Base-by-base conservation (phyloP, 805 yeast genomes). In the Zygotorulaspora florentina region DNA sequence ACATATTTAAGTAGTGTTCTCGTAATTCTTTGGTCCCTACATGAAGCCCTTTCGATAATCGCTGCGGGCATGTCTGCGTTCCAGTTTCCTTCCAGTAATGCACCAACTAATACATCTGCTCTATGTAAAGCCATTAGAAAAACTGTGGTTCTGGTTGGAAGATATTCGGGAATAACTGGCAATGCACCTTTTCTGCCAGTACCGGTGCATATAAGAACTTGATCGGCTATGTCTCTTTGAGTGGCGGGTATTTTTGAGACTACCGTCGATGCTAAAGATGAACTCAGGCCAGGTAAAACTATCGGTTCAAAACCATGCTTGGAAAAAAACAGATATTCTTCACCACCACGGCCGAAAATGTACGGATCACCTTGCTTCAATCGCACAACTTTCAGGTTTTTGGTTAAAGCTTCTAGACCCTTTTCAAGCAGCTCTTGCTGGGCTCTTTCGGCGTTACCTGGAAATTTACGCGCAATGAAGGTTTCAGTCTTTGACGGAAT, bases 291-390 rank as follows among this genome's bases (percentile, higher is more conserved):
- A 0, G 97, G 91, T 9, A 91, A 60, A 1, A 91, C 96, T 4
- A 64, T 56, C 12, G 96, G 95, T 15, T 64, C 71, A 56, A 59
- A 87, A 0, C 96, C 96, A 56, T 83, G 76, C 17, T 71, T 57
- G 25, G 73, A 58, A 65, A 91, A 91, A 61, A 72, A 90, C 8
- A 78, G 57, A 62, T 65, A 87, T 59, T 91, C 98, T 67, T 91
- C 98, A 34, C 96, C 96, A 36, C 98, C 98, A 52, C 98, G 79
- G 3, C 98, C 98, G 63, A 87, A 91, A 27, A 91, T 86, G 65
- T 88, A 91, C 8, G 98, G 98, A 64, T 91, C 98, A 28, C 98
- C 98, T 67, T 91, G 98, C 65, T 91, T 91, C 54, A 91, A 74
- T 47, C 98, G 73, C 2, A 91, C 95, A 1, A 91, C 96, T 46